phyloP scores from a whole-genome alignment of 2,329 filamentous ascomycete species.

The Leptographium radiaticola region DNA sequence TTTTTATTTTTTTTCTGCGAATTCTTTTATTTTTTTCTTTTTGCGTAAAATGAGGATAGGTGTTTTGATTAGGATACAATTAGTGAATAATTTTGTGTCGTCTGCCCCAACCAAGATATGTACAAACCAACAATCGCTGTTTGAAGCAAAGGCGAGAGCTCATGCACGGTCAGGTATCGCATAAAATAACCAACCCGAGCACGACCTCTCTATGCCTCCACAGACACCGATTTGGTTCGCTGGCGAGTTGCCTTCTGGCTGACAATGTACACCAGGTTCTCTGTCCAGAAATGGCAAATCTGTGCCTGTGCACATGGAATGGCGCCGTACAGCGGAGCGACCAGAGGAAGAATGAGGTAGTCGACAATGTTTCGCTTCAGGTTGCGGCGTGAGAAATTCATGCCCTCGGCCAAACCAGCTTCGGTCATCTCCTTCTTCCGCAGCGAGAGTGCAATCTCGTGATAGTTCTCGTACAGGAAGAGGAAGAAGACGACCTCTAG shows the following conservation, averaged over 20 bases:
- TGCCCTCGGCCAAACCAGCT: constrained; percentile 49
- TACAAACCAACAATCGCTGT: too few relatives aligned
- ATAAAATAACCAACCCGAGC: too few relatives aligned
- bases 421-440: constrained; percentile 55
- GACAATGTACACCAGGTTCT: constrained; percentile 56
- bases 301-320: constrained; percentile 56
- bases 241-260: constrained; percentile 53
- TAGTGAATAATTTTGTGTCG: too few relatives aligned
- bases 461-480: constrained; percentile 54
- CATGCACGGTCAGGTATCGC: too few relatives aligned
- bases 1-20: too few relatives aligned
- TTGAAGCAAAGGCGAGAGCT: too few relatives aligned
- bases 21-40: background rate
- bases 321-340: constrained; percentile 54
- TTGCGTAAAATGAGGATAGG: too few relatives aligned
- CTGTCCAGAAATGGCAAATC: constrained; percentile 56
- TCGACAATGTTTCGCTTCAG: constrained; percentile 45
- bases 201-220: too few relatives aligned
- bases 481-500: constrained; percentile 50
- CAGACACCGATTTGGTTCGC: constrained; percentile 27
- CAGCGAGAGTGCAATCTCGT: constrained; percentile 43
- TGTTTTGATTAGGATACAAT: too few relatives aligned
- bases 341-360: constrained; percentile 51
- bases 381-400: constrained; percentile 49
- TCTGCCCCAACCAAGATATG: too few relatives aligned